Conservation (phyloP, 257 asterid species). For the Ophiorrhiza pumila region DNA sequence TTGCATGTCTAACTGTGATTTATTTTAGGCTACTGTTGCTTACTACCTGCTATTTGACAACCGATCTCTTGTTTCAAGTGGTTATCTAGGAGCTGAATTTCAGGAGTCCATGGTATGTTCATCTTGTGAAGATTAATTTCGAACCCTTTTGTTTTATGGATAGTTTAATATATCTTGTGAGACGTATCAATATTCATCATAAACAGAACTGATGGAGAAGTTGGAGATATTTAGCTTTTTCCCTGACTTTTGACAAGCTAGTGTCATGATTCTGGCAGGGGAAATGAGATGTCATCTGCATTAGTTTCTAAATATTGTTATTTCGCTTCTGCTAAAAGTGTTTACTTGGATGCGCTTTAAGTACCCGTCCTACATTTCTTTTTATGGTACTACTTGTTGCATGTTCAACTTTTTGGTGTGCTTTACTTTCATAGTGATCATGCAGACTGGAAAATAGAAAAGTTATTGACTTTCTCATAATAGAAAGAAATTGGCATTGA, state of each 20-base stretch:
- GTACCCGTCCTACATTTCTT: not conserved
- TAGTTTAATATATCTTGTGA: not conserved
- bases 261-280: not conserved
- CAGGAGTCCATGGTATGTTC: constrained; percentile 68
- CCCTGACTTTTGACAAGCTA: not conserved
- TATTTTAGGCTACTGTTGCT: constrained; percentile 84
- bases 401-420: not conserved
- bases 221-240: not conserved
- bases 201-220: no score
- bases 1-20: constrained; percentile 12
- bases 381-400: not conserved
- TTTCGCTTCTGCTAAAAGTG: not conserved
- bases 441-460: not conserved
- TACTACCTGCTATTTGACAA: constrained; percentile 78
- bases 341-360: not conserved
- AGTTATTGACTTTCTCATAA: not conserved
- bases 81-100: constrained; percentile 77
- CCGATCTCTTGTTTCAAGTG: constrained; percentile 60
- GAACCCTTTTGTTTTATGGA: not conserved
- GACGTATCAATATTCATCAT: not conserved
- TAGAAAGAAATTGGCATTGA: not conserved
- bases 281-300: not conserved
- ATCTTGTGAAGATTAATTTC: not conserved
- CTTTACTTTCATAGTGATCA: not conserved
- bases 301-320: not conserved